Conservation (phyloP, 257 asterid genomes). For the Coffea eugenioides region DNA sequence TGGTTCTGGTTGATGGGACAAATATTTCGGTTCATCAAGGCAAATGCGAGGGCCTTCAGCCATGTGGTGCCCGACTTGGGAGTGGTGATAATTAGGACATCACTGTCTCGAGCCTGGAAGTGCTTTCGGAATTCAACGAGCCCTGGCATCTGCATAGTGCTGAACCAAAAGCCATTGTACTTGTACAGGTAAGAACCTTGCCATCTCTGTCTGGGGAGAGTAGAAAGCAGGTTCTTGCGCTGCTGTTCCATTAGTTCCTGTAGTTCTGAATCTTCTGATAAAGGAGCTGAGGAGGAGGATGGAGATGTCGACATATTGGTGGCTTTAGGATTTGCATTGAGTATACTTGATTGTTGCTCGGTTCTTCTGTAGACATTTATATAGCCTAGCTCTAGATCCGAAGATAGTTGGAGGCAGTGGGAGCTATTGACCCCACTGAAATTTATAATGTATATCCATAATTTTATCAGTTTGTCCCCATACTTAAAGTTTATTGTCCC, state of each 20-base stretch:
- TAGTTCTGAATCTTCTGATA: too few species aligned
- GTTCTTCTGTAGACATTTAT: too few species aligned
- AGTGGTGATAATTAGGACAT: slow-evolving; percentile 18
- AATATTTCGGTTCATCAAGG: background rate
- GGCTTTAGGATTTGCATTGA: too few species aligned
- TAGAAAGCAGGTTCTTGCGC: background rate
- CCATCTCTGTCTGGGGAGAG: slow-evolving; percentile 28
- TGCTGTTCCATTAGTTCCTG: background rate
- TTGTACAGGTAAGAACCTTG: slow-evolving; percentile 12
- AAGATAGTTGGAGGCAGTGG: too few species aligned
- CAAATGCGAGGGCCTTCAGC: slow-evolving; percentile 20
- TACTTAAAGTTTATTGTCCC: too few species aligned
- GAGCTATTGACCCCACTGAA: too few species aligned
- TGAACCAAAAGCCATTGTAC: slow-evolving; percentile 27
- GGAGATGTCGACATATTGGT: too few species aligned
- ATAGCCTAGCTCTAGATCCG: too few species aligned
- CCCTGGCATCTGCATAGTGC: background rate
- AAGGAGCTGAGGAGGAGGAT: too few species aligned
- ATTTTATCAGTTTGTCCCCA: too few species aligned
- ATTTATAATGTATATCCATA: too few species aligned
- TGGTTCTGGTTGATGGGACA: slow-evolving; percentile 2
- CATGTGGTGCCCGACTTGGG: slow-evolving; percentile 32
- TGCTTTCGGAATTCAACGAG: slow-evolving; percentile 18
- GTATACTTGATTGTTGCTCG: too few species aligned
- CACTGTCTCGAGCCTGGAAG: slow-evolving; percentile 21